phyloP scores from a whole-genome alignment of 768 basidiomycete species.

The Tylopilus vinaceipallidus region DNA sequence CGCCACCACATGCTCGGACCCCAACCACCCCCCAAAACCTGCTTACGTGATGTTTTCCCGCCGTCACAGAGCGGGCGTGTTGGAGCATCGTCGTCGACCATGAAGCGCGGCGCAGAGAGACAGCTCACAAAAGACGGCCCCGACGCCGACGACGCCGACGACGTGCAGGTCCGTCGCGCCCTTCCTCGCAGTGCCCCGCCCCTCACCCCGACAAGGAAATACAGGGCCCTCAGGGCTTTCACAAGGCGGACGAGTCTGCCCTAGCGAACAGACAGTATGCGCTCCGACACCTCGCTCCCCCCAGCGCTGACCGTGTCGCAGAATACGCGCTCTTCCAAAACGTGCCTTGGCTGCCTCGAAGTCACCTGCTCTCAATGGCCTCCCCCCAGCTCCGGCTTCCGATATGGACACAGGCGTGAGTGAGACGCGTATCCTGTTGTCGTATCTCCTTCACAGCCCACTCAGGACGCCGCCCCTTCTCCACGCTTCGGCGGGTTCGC shows the following conservation, averaged over 20 bases:
- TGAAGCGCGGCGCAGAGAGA: slow-evolving; percentile 77
- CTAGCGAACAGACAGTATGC: slow-evolving; percentile 60
- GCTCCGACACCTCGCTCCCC: background rate
- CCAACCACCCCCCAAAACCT: slow-evolving; percentile 15
- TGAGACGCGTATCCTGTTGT: slow-evolving; percentile 16
- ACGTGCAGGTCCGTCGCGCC: slow-evolving; percentile 27
- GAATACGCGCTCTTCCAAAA: slow-evolving; percentile 67
- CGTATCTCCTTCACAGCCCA: slow-evolving; percentile 15
- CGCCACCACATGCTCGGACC: slow-evolving; percentile 1
- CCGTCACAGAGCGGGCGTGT: slow-evolving; percentile 1
- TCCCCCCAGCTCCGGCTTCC: slow-evolving; percentile 25
- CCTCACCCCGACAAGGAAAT: slow-evolving; percentile 38
- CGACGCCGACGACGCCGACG: slow-evolving; percentile 38
- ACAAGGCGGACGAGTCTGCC: slow-evolving; percentile 56
- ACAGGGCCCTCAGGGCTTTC: slow-evolving; percentile 43
- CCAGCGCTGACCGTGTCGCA: slow-evolving; percentile 27
- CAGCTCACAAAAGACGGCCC: slow-evolving; percentile 60
- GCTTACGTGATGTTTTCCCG: slow-evolving; percentile 24
- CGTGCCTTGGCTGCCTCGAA: slow-evolving; percentile 32
- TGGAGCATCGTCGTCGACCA: slow-evolving; percentile 25
- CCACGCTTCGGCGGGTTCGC: slow-evolving; percentile 52
- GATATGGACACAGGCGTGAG: slow-evolving; percentile 25
- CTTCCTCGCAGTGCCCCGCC: background rate
- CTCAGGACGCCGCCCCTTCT: slow-evolving; percentile 27
- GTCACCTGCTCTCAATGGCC: slow-evolving; percentile 23